Percentiles rank a stretch among this genome's conserved stretches.
These are phyloP conservation scores for Termitomyces titanicus DNA, from an alignment of 768 basidiomycete genomes.

Conservation along the genomic window DNA sequence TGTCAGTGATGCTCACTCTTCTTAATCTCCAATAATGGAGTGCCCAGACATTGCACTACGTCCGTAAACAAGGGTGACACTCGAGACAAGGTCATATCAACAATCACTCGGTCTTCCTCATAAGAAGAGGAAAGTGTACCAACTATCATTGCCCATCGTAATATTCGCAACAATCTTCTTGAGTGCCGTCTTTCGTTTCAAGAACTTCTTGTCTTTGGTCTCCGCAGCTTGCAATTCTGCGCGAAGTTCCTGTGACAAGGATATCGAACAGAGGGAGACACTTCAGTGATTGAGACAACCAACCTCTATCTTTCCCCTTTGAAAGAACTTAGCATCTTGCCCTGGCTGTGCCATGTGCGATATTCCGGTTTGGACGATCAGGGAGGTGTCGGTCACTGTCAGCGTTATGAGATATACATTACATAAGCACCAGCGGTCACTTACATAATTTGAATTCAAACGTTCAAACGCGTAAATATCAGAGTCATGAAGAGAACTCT, in stretches of 20 bases:
- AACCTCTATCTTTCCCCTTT: conserved; percentile 89
- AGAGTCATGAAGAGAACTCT: conserved; percentile 8
- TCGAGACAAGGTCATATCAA: conserved; percentile 27
- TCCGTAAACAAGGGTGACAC: conserved; percentile 96
- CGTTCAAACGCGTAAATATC: too few relatives aligned
- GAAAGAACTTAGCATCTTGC: conserved; percentile 91
- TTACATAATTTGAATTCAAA: too few relatives aligned
- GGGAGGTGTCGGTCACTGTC: too few relatives aligned
- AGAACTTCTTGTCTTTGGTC: conserved; percentile 94
- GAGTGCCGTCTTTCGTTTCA: conserved; percentile 88
- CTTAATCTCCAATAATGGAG: conserved; percentile 95
- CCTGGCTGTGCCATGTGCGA: conserved; percentile 51
- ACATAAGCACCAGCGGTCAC: neutral
- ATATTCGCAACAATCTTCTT: conserved; percentile 99
- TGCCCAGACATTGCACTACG: conserved; percentile 92
- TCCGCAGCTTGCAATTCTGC: conserved; percentile 89
- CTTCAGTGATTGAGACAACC: conserved; percentile 10
- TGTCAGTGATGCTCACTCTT: conserved; percentile 68
- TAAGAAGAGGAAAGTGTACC: conserved; percentile 36
- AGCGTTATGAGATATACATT: too few relatives aligned
- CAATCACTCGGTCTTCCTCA: conserved; percentile 16
- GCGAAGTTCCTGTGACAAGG: conserved; percentile 68
- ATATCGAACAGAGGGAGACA: neutral
- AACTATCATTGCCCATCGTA: conserved; percentile 99
- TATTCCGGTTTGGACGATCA: too few relatives aligned